A percentile compares a stretch with the other conserved stretches of the same genome.
Conservation (phyloP, 148 eudicot genomes). For the Beta vulgaris region DNA sequence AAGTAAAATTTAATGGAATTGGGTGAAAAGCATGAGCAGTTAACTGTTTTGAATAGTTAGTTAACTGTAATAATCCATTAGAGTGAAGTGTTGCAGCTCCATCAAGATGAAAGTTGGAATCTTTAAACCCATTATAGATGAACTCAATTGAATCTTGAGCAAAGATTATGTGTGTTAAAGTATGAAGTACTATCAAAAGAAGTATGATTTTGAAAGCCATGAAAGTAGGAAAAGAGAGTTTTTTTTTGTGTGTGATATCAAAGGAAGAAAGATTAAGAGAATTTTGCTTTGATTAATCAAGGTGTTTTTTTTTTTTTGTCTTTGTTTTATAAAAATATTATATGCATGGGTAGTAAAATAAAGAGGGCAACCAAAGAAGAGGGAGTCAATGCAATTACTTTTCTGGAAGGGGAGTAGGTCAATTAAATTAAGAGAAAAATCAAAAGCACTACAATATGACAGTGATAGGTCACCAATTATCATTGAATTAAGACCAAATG, state of each 20-base stretch:
- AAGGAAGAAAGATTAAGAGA: neutral
- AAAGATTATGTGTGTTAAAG: constrained; percentile 7
- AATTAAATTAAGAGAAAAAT: neutral
- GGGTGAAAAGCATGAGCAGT: constrained; percentile 53
- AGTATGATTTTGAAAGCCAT: constrained; percentile 15
- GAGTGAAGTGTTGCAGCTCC: constrained; percentile 39
- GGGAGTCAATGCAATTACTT: constrained; percentile 8
- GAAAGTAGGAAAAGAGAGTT: neutral
- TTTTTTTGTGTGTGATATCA: neutral
- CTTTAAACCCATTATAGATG: constrained; percentile 42
- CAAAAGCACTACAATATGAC: neutral
- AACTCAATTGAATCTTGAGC: constrained; percentile 27
- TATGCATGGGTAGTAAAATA: neutral
- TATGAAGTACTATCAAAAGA: neutral
- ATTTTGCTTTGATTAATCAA: neutral
- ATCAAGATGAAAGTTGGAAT: constrained; percentile 38
- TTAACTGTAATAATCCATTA: constrained; percentile 42
- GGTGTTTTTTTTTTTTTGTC: too few species aligned
- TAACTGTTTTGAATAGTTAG: constrained; percentile 41
- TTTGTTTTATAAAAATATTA: neutral
- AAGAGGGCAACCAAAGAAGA: neutral
- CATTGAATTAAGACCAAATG: neutral
- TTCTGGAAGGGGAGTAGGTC: constrained; percentile 9
- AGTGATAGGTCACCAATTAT: neutral
- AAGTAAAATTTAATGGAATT: constrained; percentile 44